Conservation (phyloP, 148 eudicot species). For the Vaccinium darrowii region DNA sequence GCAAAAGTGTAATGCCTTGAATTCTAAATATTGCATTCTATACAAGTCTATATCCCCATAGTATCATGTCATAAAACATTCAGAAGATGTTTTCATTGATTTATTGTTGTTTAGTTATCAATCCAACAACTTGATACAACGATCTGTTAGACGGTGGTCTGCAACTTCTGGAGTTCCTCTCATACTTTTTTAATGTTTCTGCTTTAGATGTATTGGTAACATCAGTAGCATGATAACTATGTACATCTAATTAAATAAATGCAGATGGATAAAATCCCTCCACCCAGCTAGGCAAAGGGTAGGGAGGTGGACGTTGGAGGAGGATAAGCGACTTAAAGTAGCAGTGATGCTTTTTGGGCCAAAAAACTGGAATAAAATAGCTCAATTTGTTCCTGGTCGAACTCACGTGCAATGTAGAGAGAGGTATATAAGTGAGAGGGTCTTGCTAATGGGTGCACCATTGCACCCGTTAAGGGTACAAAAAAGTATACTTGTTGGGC, state of each 20-base stretch:
- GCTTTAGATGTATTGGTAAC: neutral
- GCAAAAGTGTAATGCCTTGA: neutral
- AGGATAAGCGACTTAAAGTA: constrained; percentile 80
- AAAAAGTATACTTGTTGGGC: too few relatives aligned
- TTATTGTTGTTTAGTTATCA: neutral
- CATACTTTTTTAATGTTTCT: neutral
- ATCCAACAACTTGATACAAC: neutral
- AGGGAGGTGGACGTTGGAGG: constrained; percentile 69
- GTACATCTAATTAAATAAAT: neutral
- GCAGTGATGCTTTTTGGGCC: constrained; percentile 72
- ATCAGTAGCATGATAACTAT: neutral
- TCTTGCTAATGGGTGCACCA: too few relatives aligned
- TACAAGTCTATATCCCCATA: neutral
- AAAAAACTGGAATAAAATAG: constrained; percentile 74
- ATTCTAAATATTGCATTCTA: neutral
- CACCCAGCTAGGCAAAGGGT: constrained; percentile 72
- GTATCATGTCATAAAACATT: neutral
- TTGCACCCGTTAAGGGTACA: too few relatives aligned
- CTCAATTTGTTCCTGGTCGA: constrained; percentile 79
- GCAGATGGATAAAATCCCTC: constrained; percentile 83
- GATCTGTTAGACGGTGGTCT: neutral
- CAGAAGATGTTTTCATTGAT: neutral
- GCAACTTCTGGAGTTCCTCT: constrained; percentile 7
- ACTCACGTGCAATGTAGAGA: constrained; percentile 91
- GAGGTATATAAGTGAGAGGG: constrained; percentile 40